phyloP scores from a whole-genome alignment of 352 stramenopile species.

The Phytophthora multivora region DNA sequence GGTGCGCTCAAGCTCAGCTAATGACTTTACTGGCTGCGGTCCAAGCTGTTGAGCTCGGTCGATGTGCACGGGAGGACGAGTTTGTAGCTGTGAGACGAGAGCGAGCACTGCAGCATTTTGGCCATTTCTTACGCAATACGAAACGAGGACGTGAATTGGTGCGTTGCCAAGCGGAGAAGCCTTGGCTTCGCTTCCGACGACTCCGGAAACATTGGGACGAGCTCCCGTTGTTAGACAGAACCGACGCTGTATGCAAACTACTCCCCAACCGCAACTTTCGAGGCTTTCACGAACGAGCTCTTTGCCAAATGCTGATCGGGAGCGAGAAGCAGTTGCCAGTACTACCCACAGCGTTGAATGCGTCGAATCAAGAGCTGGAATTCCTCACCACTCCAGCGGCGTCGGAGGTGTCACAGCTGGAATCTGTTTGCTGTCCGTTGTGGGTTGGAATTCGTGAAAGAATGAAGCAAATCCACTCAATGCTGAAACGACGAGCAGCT shows the following conservation, averaged over 20 bases:
- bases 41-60: slow-evolving; percentile 3
- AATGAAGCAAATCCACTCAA: not conserved
- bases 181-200: slow-evolving; percentile 32
- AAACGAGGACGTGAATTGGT: slow-evolving; percentile 26
- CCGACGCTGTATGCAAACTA: slow-evolving; percentile 1
- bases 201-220: slow-evolving; percentile 20
- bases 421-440: slow-evolving; percentile 15
- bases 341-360: slow-evolving; percentile 11
- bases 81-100: slow-evolving; percentile 22
- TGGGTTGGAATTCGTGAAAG: slow-evolving; percentile 3
- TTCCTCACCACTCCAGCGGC: slow-evolving; percentile 3
- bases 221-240: slow-evolving; percentile 6
- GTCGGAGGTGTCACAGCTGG: not conserved
- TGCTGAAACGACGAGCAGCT: slow-evolving; percentile 8
- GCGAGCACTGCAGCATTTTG: slow-evolving; percentile 5
- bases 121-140: slow-evolving; percentile 21
- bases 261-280: slow-evolving; percentile 13
- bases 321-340: slow-evolving; percentile 3
- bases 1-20: slow-evolving; percentile 17
- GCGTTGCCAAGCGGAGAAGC: slow-evolving; percentile 28
- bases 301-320: slow-evolving; percentile 34
- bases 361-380: slow-evolving; percentile 7
- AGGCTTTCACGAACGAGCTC: slow-evolving; percentile 13
- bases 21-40: slow-evolving; percentile 1
- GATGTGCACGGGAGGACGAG: slow-evolving; percentile 27